Conservation (phyloP, 306 rosid genomes). For the Senna tora region DNA sequence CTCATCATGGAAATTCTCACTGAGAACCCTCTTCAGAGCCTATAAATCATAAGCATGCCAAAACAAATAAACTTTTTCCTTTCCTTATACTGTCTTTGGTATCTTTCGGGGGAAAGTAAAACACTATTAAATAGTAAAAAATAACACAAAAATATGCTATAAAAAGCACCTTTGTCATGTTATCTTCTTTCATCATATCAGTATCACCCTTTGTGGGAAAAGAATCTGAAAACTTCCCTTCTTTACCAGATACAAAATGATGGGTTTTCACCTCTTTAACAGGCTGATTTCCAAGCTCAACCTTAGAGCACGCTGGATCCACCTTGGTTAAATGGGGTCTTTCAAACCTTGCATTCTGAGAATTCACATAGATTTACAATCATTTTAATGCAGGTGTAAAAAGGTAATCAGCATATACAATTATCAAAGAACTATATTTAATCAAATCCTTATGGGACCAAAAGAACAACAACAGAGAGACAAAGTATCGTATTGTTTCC, state of each 20-base stretch:
- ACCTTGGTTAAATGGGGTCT: slow-evolving; percentile 39
- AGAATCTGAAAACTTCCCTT: slow-evolving; percentile 40
- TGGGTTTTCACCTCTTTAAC: slow-evolving; percentile 37
- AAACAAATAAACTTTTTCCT: slow-evolving; percentile 19
- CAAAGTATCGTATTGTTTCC: slow-evolving; percentile 1
- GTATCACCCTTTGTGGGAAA: slow-evolving; percentile 41
- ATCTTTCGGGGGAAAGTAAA: slow-evolving; percentile 26
- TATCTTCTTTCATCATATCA: slow-evolving; percentile 55
- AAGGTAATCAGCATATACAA: slow-evolving; percentile 14
- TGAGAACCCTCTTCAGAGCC: slow-evolving; percentile 78
- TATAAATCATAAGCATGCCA: slow-evolving; percentile 41
- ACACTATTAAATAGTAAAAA: slow-evolving; percentile 2
- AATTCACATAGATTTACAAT: slow-evolving; percentile 27
- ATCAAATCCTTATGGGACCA: slow-evolving; percentile 26
- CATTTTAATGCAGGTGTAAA: slow-evolving; percentile 23
- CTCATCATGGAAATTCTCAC: slow-evolving; percentile 65
- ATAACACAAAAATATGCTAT: slow-evolving; percentile 16
- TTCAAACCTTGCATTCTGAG: slow-evolving; percentile 51
- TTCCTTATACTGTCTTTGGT: slow-evolving; percentile 4
- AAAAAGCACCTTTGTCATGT: slow-evolving; percentile 70
- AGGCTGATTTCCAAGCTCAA: slow-evolving; percentile 42
- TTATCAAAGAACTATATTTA: slow-evolving; percentile 17
- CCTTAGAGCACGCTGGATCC: slow-evolving; percentile 40
- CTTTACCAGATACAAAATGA: slow-evolving; percentile 40
- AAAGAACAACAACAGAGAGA: background rate